These are phyloP conservation scores for Kodamaea arcana DNA, from an alignment of 1,139 yeast genomes.

Conservation along the genomic window DNA sequence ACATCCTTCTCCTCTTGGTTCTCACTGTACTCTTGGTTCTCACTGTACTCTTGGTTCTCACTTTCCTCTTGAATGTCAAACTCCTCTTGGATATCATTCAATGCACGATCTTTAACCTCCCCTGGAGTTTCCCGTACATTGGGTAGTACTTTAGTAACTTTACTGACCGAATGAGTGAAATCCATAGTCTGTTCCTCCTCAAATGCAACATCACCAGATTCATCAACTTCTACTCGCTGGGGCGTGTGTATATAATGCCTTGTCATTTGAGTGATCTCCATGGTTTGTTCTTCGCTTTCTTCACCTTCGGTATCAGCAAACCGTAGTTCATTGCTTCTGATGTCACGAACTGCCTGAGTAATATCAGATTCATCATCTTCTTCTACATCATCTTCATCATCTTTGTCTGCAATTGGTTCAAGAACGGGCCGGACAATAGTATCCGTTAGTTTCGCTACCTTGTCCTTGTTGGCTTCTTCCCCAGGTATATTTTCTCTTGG, in stretches of 20 bases:
- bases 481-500: not conserved
- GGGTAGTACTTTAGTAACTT: not conserved
- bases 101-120: too few relatives aligned
- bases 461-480: not conserved
- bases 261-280: constrained; percentile 2
- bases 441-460: not conserved
- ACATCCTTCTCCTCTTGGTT: too few relatives aligned
- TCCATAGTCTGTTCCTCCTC: constrained; percentile 5
- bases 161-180: not conserved
- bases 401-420: constrained; percentile 4
- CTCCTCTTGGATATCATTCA: too few relatives aligned
- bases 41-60: too few relatives aligned
- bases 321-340: not conserved
- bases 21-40: too few relatives aligned
- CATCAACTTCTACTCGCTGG: too few relatives aligned
- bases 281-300: constrained; percentile 2
- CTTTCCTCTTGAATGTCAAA: too few relatives aligned
- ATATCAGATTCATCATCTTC: not conserved
- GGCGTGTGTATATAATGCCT: not conserved
- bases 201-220: not conserved
- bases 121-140: not conserved
- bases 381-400: constrained; percentile 1
- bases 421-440: constrained; percentile 2
- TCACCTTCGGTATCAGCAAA: not conserved
- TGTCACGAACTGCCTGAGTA: not conserved